These are phyloP conservation scores for Dysphania ambrosioides DNA, from an alignment of 148 eudicot species.

Conservation along the genomic window DNA sequence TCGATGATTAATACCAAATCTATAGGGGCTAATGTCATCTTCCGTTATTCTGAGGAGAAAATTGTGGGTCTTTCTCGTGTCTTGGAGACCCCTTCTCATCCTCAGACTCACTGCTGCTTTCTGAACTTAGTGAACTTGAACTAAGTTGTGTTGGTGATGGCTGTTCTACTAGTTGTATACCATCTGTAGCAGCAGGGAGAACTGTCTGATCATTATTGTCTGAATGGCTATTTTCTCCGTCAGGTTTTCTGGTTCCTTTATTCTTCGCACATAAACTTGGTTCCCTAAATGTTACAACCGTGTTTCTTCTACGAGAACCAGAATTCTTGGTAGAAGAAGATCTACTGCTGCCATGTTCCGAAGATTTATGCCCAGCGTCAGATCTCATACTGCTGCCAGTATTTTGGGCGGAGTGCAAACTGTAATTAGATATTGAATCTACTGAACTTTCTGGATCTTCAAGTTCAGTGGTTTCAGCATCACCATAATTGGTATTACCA, in stretches of 20 bases:
- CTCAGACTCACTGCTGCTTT: slow-evolving; percentile 35
- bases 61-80: slow-evolving; percentile 9
- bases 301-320: slow-evolving; percentile 29
- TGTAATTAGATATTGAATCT: slow-evolving; percentile 3
- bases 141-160: slow-evolving; percentile 7
- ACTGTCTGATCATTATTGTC: not conserved
- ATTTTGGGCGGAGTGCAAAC: slow-evolving; percentile 15
- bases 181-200: not conserved
- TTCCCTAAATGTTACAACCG: slow-evolving; percentile 42
- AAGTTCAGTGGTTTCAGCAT: slow-evolving; percentile 20
- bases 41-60: not conserved
- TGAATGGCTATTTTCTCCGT: slow-evolving; percentile 18
- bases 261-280: slow-evolving; percentile 29
- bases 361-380: slow-evolving; percentile 22
- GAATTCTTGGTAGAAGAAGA: slow-evolving; percentile 21
- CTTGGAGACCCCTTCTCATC: slow-evolving; percentile 20
- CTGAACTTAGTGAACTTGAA: slow-evolving; percentile 35
- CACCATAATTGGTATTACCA: slow-evolving; percentile 18
- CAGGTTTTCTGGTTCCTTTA: slow-evolving; percentile 21
- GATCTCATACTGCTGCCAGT: slow-evolving; percentile 24
- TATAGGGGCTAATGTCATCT: not conserved
- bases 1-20: not conserved
- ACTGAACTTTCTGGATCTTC: slow-evolving; percentile 20
- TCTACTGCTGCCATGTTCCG: slow-evolving; percentile 27
- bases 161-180: not conserved